Evolutionary conservation across 2,329 filamentous ascomycete species (phyloP).

Genomic region (Fragosphaeria purpurea): DNA sequence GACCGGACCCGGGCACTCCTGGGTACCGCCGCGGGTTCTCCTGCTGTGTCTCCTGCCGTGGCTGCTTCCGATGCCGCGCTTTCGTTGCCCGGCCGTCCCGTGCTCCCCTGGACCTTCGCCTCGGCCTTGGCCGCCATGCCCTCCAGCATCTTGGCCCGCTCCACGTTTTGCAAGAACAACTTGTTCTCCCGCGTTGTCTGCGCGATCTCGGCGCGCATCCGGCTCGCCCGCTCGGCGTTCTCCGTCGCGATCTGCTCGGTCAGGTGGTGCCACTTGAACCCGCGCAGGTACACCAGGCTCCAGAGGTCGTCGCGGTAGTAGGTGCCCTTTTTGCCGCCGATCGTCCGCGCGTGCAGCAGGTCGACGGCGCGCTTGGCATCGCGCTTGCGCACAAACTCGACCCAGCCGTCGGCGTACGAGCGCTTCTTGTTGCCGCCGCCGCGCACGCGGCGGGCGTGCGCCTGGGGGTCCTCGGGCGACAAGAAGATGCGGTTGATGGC

Average conservation of each 20-base stretch:
- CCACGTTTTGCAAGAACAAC: constrained; percentile 68
- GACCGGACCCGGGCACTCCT: constrained; percentile 25
- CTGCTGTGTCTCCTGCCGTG: neutral
- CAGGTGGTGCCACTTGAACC: constrained; percentile 69
- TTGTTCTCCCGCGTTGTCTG: constrained; percentile 71
- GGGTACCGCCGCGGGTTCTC: constrained; percentile 16
- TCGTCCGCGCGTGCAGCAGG: constrained; percentile 64
- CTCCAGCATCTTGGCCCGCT: constrained; percentile 69
- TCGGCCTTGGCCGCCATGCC: constrained; percentile 57
- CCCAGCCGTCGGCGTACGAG: constrained; percentile 76
- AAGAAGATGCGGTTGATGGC: constrained; percentile 69
- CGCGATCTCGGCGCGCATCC: constrained; percentile 68
- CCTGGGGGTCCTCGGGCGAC: constrained; percentile 60
- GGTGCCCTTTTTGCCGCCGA: constrained; percentile 74
- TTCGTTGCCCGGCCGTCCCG: constrained; percentile 12
- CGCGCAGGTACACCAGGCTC: constrained; percentile 71
- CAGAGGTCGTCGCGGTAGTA: constrained; percentile 83
- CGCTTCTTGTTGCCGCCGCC: constrained; percentile 76
- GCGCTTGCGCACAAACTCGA: constrained; percentile 67
- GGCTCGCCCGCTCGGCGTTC: constrained; percentile 66
- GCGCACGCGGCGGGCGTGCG: constrained; percentile 56
- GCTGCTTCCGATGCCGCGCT: constrained; percentile 4
- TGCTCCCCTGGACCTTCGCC: constrained; percentile 24
- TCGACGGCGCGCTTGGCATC: constrained; percentile 70
- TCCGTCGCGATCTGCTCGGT: constrained; percentile 73